Percentiles rank a stretch among this genome's conserved stretches.
These are phyloP conservation scores for Lentinula novae-zelandiae DNA, from an alignment of 1,284 basidiomycete species.

Conservation along the genomic window DNA sequence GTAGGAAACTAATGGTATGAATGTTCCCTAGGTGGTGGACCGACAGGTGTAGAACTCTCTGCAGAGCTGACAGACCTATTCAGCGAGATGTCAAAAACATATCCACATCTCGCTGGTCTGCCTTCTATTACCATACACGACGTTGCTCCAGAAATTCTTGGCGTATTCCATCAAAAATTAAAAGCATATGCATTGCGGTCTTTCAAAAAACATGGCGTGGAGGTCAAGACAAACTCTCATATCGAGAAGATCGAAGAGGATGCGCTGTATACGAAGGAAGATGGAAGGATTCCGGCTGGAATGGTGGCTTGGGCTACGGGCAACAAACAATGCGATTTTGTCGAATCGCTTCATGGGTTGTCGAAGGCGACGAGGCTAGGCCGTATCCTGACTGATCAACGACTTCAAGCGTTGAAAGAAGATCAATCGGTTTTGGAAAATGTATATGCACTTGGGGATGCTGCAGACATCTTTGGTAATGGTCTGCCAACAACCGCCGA, in stretches of 20 bases:
- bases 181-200: neutral
- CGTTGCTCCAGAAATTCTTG: conserved; percentile 1
- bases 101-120: conserved; percentile 1
- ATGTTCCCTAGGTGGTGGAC: neutral
- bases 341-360: neutral
- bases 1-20: neutral
- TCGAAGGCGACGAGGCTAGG: neutral
- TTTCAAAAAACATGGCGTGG: conserved; percentile 1
- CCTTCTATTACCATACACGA: conserved; percentile 4
- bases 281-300: neutral
- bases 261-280: conserved; percentile 8
- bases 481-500: conserved; percentile 2
- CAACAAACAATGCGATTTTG: conserved; percentile 5
- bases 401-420: neutral
- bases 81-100: neutral
- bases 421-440: neutral
- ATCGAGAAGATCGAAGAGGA: conserved; percentile 2
- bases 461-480: conserved; percentile 1
- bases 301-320: conserved; percentile 7
- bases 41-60: conserved; percentile 3
- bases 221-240: conserved; percentile 3
- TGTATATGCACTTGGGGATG: conserved; percentile 4
- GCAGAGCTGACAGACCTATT: conserved; percentile 4
- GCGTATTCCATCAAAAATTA: neutral
- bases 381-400: neutral